A percentile compares a stretch with the other conserved stretches of the same genome.
Evolutionary conservation across 108 stramenopile species (phyloP).

Genomic region (Nitzschia sp.): DNA sequence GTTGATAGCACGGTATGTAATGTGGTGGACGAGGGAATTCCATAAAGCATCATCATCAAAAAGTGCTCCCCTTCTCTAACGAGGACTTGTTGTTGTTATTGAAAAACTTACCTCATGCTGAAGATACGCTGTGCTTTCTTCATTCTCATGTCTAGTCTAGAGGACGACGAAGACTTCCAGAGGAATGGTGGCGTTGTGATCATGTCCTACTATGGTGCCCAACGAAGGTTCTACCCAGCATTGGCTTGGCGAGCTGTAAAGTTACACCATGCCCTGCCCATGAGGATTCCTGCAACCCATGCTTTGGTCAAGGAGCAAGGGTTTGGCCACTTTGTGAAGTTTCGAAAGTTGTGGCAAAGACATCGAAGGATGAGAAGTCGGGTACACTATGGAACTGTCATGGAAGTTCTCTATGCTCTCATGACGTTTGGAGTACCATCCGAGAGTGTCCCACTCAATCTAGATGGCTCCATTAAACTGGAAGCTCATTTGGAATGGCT

Average conservation of each 20-base stretch:
- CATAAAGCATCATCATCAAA: neutral
- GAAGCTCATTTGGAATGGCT: conserved; percentile 25
- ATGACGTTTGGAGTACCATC: conserved; percentile 30
- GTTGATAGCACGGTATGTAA: neutral
- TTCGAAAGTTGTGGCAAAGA: neutral
- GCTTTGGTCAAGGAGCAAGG: neutral
- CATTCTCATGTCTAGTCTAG: conserved; percentile 4
- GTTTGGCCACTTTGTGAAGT: neutral
- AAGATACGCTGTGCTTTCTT: conserved; percentile 1
- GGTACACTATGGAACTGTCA: conserved; percentile 20
- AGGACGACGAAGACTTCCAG: conserved; percentile 8
- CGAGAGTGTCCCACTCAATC: conserved; percentile 12
- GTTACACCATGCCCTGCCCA: neutral
- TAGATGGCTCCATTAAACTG: conserved; percentile 6
- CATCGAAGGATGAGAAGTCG: conserved; percentile 2
- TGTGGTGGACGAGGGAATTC: neutral
- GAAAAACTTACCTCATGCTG: too few relatives aligned
- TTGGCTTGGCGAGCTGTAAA: neutral
- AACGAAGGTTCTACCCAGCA: neutral
- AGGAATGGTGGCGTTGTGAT: neutral
- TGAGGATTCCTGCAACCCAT: neutral
- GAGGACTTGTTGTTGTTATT: too few relatives aligned
- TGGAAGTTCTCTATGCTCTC: conserved; percentile 27
- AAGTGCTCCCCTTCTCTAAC: neutral
- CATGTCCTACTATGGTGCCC: neutral